Conservation (phyloP, 2,329 filamentous ascomycete genomes). For the Pyrenophora seminiperda region DNA sequence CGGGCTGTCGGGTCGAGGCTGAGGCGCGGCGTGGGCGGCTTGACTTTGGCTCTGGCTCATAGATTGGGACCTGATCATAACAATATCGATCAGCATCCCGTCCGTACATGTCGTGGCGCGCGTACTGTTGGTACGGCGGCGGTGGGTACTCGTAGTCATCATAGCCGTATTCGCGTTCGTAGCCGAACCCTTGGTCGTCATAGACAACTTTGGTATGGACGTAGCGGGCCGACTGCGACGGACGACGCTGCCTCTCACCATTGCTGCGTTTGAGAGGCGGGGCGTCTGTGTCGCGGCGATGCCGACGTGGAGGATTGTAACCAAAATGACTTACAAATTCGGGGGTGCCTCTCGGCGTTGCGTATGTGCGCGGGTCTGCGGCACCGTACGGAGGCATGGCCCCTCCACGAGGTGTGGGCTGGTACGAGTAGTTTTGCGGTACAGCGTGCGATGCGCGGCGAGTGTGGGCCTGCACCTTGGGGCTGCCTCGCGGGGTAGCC, state of each 20-base stretch:
- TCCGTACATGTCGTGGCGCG: constrained; percentile 60
- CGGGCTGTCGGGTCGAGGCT: constrained; percentile 54
- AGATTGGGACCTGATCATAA: constrained; percentile 56
- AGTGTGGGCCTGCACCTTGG: constrained; percentile 57
- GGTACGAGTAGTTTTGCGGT: constrained; percentile 52
- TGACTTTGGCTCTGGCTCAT: constrained; percentile 51
- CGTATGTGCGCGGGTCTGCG: constrained; percentile 44
- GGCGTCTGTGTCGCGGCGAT: constrained; percentile 46
- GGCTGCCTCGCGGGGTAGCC: constrained; percentile 52
- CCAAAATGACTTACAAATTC: constrained; percentile 69
- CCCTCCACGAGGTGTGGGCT: constrained; percentile 38
- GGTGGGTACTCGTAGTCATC: constrained; percentile 53
- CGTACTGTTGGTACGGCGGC: constrained; percentile 56
- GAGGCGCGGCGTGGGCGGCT: constrained; percentile 61
- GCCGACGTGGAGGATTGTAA: constrained; percentile 53
- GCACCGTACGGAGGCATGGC: constrained; percentile 52
- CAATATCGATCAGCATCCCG: constrained; percentile 59
- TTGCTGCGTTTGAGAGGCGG: constrained; percentile 48
- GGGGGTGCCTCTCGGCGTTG: constrained; percentile 60
- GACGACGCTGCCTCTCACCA: constrained; percentile 55
- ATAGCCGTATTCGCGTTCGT: constrained; percentile 51
- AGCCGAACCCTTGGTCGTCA: constrained; percentile 57
- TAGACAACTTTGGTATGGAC: constrained; percentile 63
- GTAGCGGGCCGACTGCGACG: constrained; percentile 58
- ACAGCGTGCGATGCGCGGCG: constrained; percentile 62